phyloP scores from a whole-genome alignment of 768 basidiomycete species.

The Galerina sulciceps region DNA sequence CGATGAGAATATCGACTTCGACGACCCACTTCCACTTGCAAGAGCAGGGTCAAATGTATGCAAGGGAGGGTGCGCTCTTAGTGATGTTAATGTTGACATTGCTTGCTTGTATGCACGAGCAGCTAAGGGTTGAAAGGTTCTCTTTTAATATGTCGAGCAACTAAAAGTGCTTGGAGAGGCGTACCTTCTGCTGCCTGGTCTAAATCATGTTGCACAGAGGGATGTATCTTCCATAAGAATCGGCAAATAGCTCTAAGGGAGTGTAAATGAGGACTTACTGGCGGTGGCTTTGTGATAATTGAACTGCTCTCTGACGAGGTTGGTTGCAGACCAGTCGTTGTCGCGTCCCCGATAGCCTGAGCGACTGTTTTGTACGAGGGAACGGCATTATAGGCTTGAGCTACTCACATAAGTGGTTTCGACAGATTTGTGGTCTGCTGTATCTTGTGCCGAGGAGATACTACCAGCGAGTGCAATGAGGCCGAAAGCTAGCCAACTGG shows the following conservation, averaged over 20 bases:
- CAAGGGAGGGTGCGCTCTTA: conserved; percentile 63
- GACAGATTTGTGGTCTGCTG: conserved; percentile 32
- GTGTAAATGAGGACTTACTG: conserved; percentile 11
- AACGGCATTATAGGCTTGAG: neutral
- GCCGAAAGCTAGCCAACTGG: conserved; percentile 65
- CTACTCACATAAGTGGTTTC: conserved; percentile 33
- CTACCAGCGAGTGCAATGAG: conserved; percentile 53
- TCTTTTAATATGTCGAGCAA: neutral
- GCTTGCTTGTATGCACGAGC: conserved; percentile 79
- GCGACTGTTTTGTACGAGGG: neutral
- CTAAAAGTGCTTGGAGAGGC: neutral
- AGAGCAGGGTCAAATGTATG: conserved; percentile 59
- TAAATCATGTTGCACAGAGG: conserved; percentile 22
- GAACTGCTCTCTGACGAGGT: conserved; percentile 19
- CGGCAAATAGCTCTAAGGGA: neutral
- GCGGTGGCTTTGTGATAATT: conserved; percentile 12
- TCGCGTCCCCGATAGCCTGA: conserved; percentile 20
- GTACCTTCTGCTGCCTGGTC: conserved; percentile 55
- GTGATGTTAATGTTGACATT: conserved; percentile 62
- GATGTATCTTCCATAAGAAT: conserved; percentile 9
- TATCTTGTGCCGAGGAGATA: conserved; percentile 47
- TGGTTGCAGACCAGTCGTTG: conserved; percentile 13
- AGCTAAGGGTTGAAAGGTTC: conserved; percentile 42
- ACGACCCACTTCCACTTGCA: conserved; percentile 41
- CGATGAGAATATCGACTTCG: conserved; percentile 62